Conservation (phyloP, 768 basidiomycete species). For the Albatrellus ellisii region DNA sequence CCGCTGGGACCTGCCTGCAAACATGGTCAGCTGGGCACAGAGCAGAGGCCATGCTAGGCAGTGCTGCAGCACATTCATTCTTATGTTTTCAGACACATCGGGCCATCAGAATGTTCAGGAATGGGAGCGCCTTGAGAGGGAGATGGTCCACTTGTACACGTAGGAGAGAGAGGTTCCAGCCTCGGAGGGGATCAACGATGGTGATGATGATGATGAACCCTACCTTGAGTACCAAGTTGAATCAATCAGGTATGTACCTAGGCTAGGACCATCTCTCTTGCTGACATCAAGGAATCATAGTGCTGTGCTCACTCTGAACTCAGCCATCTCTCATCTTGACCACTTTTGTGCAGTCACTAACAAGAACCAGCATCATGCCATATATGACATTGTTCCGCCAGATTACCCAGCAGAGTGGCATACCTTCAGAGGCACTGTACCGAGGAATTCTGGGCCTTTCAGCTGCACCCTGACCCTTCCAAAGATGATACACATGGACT, state of each 20-base stretch:
- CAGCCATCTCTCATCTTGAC: constrained; percentile 53
- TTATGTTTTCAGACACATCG: constrained; percentile 48
- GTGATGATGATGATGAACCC: constrained; percentile 21
- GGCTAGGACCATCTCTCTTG: background rate
- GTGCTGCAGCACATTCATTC: constrained; percentile 53
- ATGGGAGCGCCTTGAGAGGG: constrained; percentile 43
- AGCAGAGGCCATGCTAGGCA: constrained; percentile 68
- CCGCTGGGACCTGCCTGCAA: constrained; percentile 63
- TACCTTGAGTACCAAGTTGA: constrained; percentile 34
- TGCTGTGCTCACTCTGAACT: constrained; percentile 58
- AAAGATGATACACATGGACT: constrained; percentile 20
- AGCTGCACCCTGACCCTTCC: constrained; percentile 57
- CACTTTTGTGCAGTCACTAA: constrained; percentile 57
- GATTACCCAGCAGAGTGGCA: constrained; percentile 54
- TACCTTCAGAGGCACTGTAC: constrained; percentile 18
- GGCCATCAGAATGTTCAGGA: constrained; percentile 30
- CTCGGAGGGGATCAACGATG: constrained; percentile 16
- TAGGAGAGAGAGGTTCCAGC: constrained; percentile 23
- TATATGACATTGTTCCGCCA: constrained; percentile 58
- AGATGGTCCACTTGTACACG: constrained; percentile 51
- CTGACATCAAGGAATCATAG: constrained; percentile 23
- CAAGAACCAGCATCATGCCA: constrained; percentile 37
- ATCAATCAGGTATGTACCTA: constrained; percentile 43
- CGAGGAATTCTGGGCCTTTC: constrained; percentile 40
- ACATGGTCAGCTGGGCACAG: constrained; percentile 79